These are phyloP conservation scores for Coniochaeta hoffmannii DNA, from an alignment of 2,329 filamentous ascomycete genomes.

Conservation along the genomic window DNA sequence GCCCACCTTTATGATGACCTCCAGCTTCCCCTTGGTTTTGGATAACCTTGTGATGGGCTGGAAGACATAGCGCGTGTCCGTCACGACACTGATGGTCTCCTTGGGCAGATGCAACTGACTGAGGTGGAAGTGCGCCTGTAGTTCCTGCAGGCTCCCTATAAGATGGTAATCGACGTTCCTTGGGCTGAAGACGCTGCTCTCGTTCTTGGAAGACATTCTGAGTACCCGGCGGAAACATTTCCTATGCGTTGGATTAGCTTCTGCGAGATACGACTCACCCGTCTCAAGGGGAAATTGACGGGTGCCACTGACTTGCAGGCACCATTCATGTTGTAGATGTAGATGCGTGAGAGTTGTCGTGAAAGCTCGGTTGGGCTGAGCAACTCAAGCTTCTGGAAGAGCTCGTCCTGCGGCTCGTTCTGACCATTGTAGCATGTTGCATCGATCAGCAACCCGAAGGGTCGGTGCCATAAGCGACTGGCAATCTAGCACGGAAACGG, in stretches of 20 bases:
- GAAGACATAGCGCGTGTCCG: conserved; percentile 58
- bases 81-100: conserved; percentile 62
- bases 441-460: conserved; percentile 61
- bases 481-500: conserved; percentile 48
- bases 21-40: conserved; percentile 63
- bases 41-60: conserved; percentile 59
- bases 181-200: conserved; percentile 53
- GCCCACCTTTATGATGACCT: conserved; percentile 61
- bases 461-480: conserved; percentile 61
- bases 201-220: conserved; percentile 53
- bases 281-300: not conserved
- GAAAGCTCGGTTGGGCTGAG: conserved; percentile 56
- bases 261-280: not conserved
- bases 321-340: conserved; percentile 69
- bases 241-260: conserved; percentile 18
- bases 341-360: conserved; percentile 52
- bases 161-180: conserved; percentile 60
- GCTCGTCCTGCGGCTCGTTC: conserved; percentile 56
- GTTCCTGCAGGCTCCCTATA: conserved; percentile 56
- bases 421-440: conserved; percentile 64
- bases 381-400: conserved; percentile 56
- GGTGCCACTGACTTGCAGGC: conserved; percentile 45
- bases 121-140: conserved; percentile 60
- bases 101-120: conserved; percentile 60
- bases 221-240: conserved; percentile 60